Percentiles rank a stretch among this genome's conserved stretches.
phyloP scores from a whole-genome alignment of 1,284 basidiomycete genomes.

The Puccinia coronata region DNA sequence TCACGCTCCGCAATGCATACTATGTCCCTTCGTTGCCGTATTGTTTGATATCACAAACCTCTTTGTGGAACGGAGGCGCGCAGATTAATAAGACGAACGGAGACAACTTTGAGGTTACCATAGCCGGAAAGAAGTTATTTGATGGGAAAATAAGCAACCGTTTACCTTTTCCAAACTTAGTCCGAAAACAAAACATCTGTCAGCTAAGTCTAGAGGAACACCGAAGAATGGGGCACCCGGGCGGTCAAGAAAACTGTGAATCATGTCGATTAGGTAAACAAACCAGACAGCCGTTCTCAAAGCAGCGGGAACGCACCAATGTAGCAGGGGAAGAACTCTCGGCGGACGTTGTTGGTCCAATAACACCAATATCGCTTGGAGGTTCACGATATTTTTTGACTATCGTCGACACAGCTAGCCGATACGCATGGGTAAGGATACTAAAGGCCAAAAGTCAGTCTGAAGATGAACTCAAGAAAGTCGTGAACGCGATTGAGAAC shows the following conservation, averaged over 20 bases:
- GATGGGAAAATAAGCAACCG: slow-evolving; percentile 22
- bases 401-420: slow-evolving; percentile 29
- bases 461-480: not conserved
- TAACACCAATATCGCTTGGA: slow-evolving; percentile 27
- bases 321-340: slow-evolving; percentile 26
- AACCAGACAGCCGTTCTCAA: slow-evolving; percentile 8
- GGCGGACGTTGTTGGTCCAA: slow-evolving; percentile 34
- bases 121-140: slow-evolving; percentile 1
- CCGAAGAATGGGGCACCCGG: slow-evolving; percentile 23
- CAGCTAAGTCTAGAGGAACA: slow-evolving; percentile 19
- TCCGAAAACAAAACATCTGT: not conserved
- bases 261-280: slow-evolving; percentile 31
- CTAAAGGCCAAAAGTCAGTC: slow-evolving; percentile 24
- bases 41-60: slow-evolving; percentile 21
- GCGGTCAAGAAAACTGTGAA: slow-evolving; percentile 15
- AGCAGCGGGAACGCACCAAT: not conserved
- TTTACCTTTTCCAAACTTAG: slow-evolving; percentile 13
- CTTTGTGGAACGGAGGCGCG: slow-evolving; percentile 14
- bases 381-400: slow-evolving; percentile 28
- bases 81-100: not conserved
- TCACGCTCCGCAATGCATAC: slow-evolving; percentile 15
- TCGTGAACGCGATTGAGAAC: not conserved
- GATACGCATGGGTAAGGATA: slow-evolving; percentile 22
- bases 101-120: slow-evolving; percentile 18
- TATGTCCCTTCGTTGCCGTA: slow-evolving; percentile 37